These are phyloP conservation scores for Lipomyces chichibuensis DNA, from an alignment of 805 yeast genomes.

Conservation along the genomic window DNA sequence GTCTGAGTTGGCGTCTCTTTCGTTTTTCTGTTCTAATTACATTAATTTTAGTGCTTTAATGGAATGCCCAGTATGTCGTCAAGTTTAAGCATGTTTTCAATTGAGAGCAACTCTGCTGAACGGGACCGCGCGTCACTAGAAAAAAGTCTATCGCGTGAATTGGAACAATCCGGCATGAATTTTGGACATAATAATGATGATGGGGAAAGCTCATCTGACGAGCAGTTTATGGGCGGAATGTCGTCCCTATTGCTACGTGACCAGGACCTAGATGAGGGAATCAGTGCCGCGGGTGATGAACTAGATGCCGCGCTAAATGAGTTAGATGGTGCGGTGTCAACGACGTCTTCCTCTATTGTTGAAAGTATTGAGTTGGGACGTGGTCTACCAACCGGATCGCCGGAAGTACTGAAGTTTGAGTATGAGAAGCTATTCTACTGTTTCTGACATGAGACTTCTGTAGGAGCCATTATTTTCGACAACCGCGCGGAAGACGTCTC, in stretches of 20 bases:
- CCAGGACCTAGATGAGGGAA: conserved; percentile 6
- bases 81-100: conserved; percentile 17
- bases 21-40: background rate
- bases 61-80: conserved; percentile 1
- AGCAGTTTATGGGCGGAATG: background rate
- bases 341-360: conserved; percentile 8
- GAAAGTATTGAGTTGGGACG: conserved; percentile 22
- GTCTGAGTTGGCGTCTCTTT: background rate
- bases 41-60: background rate
- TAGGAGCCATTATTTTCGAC: background rate
- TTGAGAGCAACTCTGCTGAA: conserved; percentile 26
- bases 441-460: background rate
- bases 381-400: conserved; percentile 2
- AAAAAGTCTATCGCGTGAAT: conserved; percentile 11
- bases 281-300: conserved; percentile 15
- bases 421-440: no score
- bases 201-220: background rate
- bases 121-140: conserved; percentile 21
- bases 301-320: conserved; percentile 19
- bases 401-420: background rate
- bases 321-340: conserved; percentile 4
- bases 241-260: background rate
- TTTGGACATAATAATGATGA: background rate
- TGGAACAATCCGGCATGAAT: background rate
- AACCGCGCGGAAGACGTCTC: conserved; percentile 16